Conservation (phyloP, 2,329 filamentous ascomycete genomes). For the Epichloe uncinata region DNA sequence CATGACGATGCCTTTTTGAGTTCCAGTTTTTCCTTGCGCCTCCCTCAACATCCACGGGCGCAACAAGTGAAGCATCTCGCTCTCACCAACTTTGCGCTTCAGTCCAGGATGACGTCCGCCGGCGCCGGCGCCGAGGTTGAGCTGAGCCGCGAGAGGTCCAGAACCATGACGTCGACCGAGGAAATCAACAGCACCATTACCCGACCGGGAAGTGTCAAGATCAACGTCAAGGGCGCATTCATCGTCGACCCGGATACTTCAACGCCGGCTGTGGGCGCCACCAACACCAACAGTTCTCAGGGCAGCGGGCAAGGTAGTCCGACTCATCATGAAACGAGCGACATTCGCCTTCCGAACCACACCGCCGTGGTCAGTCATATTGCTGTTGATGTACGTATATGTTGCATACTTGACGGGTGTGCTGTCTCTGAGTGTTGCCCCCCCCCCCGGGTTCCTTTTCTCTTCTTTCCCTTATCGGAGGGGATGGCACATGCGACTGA, state of each 20-base stretch:
- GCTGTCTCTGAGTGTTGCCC: too few species aligned
- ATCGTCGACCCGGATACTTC: slow-evolving; percentile 73
- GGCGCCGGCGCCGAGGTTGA: slow-evolving; percentile 3
- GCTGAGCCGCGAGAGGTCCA: slow-evolving; percentile 3
- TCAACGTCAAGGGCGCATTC: slow-evolving; percentile 93
- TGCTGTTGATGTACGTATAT: slow-evolving; percentile 69
- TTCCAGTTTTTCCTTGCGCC: background rate
- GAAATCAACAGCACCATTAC: slow-evolving; percentile 47
- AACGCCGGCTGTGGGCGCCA: slow-evolving; percentile 30
- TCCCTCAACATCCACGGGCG: background rate
- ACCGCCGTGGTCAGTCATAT: slow-evolving; percentile 93
- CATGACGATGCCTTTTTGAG: slow-evolving; percentile 2
- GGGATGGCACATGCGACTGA: background rate
- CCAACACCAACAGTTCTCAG: slow-evolving; percentile 8
- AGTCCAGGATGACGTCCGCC: slow-evolving; percentile 6
- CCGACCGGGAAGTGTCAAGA: slow-evolving; percentile 63
- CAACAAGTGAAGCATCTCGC: background rate
- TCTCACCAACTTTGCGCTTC: background rate
- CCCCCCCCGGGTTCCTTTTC: background rate
- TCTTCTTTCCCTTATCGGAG: background rate
- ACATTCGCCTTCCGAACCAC: slow-evolving; percentile 93
- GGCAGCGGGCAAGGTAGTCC: slow-evolving; percentile 33
- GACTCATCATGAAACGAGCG: slow-evolving; percentile 59
- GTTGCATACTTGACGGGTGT: background rate
- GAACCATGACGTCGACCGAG: slow-evolving; percentile 34